Percentiles rank a stretch among this genome's conserved stretches.
Evolutionary conservation across 2,329 filamentous ascomycete genomes (phyloP).

Genomic region (Alternaria conjuncta): DNA sequence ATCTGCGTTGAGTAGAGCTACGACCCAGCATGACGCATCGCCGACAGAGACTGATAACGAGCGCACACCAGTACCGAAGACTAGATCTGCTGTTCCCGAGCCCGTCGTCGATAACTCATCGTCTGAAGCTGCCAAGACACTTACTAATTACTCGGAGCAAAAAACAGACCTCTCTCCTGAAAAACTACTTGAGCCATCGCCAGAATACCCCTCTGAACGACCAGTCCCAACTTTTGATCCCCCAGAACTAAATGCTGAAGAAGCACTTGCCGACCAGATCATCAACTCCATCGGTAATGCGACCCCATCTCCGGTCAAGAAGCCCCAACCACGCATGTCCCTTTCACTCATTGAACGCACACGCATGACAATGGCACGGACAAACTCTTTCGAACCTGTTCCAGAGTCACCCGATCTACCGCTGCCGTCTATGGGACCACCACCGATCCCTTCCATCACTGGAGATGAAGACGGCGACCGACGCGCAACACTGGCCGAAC

Average conservation of each 20-base stretch:
- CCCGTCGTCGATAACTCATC: constrained; percentile 8
- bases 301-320: constrained; percentile 51
- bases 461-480: constrained; percentile 26
- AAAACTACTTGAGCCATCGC: constrained; percentile 8
- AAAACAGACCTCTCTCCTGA: constrained; percentile 15
- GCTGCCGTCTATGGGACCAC: constrained; percentile 17
- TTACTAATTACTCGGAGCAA: constrained; percentile 1
- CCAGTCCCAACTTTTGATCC: constrained; percentile 25
- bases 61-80: neutral
- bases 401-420: constrained; percentile 29
- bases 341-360: constrained; percentile 56
- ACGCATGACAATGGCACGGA: constrained; percentile 54
- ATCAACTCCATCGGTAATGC: constrained; percentile 48
- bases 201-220: constrained; percentile 23
- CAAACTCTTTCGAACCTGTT: constrained; percentile 33
- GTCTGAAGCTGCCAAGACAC: neutral
- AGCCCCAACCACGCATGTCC: constrained; percentile 47
- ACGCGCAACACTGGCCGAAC: constrained; percentile 65
- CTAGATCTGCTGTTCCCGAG: constrained; percentile 17
- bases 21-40: constrained; percentile 5
- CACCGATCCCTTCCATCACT: constrained; percentile 16
- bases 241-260: constrained; percentile 30
- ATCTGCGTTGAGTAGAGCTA: constrained; percentile 21
- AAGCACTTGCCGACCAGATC: constrained; percentile 48
- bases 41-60: constrained; percentile 2